Evolutionary conservation across 441 rosid genomes (phyloP).

Genomic region (Mallotus repandus): DNA sequence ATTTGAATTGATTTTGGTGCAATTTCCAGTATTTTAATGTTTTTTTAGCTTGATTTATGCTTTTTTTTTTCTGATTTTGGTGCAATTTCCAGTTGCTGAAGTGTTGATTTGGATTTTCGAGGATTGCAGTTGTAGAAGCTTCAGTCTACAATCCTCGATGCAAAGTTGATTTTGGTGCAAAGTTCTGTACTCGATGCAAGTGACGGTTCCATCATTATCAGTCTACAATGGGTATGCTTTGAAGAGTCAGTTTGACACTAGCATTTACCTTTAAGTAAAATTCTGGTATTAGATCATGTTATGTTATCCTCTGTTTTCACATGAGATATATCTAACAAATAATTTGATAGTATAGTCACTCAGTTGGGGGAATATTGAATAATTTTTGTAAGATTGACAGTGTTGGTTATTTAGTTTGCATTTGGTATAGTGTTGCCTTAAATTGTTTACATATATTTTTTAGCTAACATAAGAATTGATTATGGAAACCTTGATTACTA

Average conservation of each 20-base stretch:
- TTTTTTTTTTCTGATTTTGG: no score
- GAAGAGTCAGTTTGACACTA: conserved; percentile 95
- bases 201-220: conserved; percentile 89
- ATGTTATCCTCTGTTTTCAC: neutral
- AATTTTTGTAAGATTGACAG: neutral
- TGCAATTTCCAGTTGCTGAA: no score
- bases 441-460: conserved; percentile 7
- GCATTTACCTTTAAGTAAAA: conserved; percentile 90
- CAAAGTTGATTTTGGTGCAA: no score
- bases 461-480: neutral
- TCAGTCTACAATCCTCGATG: no score
- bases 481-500: neutral
- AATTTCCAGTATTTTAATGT: no score
- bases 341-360: neutral
- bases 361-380: neutral
- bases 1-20: no score
- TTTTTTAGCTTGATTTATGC: no score
- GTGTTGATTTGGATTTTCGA: no score
- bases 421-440: neutral
- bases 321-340: neutral
- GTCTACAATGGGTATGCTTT: conserved; percentile 93
- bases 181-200: conserved; percentile 35
- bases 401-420: neutral
- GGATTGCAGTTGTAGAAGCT: no score
- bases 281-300: neutral